Conservation (phyloP, 2,329 filamentous ascomycete species). For the Cladosporium oxysporum region DNA sequence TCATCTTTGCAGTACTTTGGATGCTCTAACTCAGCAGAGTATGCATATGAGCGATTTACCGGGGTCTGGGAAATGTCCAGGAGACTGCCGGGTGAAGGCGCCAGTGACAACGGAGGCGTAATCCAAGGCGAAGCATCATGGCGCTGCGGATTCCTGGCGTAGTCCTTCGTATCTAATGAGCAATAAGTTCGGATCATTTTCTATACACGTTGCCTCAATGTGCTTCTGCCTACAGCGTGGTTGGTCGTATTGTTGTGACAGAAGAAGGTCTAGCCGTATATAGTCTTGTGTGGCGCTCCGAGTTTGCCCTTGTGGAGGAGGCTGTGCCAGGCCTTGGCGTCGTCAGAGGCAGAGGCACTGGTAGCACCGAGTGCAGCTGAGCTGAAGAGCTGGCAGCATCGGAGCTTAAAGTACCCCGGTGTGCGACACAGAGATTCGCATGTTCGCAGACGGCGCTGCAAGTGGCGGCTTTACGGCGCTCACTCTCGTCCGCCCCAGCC, state of each 20-base stretch:
- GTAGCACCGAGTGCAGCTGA: too few species aligned
- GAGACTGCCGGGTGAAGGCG: background rate
- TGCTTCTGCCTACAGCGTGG: too few species aligned
- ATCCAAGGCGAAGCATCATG: background rate
- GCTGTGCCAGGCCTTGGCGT: background rate
- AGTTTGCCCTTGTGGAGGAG: background rate
- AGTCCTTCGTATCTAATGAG: too few species aligned
- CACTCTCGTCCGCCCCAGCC: background rate
- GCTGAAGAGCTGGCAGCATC: too few species aligned
- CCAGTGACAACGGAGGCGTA: background rate
- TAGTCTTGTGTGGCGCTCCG: background rate
- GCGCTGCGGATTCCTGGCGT: too few species aligned
- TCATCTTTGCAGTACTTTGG: background rate
- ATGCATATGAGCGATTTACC: background rate
- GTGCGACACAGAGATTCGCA: background rate
- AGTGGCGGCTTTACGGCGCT: background rate
- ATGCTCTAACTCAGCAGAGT: background rate
- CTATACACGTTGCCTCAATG: too few species aligned
- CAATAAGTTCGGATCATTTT: too few species aligned
- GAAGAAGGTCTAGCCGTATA: background rate
- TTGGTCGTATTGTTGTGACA: too few species aligned
- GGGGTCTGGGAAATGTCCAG: background rate
- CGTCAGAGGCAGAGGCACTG: background rate
- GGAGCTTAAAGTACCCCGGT: background rate
- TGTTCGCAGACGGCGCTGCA: background rate